Percentiles rank a stretch among this genome's conserved stretches.
Conservation (phyloP, 495 filamentous ascomycete species). For the Neurospora hispaniola region DNA sequence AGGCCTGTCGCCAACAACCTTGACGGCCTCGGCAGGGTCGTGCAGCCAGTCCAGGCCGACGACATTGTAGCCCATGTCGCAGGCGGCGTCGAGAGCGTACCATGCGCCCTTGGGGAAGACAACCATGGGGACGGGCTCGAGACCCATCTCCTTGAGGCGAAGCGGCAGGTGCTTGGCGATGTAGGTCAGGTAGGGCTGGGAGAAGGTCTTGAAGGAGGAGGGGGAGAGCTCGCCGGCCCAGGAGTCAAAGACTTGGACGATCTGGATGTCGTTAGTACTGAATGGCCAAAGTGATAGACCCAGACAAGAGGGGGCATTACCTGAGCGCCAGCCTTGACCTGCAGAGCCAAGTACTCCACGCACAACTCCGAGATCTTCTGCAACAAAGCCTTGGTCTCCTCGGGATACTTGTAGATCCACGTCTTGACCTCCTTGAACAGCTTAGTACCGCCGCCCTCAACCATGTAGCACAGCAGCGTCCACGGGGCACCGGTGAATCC, state of each 20-base stretch:
- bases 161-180: constrained; percentile 70
- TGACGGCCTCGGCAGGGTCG: constrained; percentile 73
- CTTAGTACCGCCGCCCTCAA: constrained; percentile 91
- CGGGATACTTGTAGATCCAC: constrained; percentile 86
- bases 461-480: constrained; percentile 97
- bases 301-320: constrained; percentile 18
- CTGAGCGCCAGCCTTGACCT: constrained; percentile 85
- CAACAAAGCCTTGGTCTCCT: constrained; percentile 67
- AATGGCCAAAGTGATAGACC: too few relatives aligned
- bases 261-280: constrained; percentile 29
- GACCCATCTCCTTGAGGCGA: constrained; percentile 56
- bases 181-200: constrained; percentile 73
- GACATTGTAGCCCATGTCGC: constrained; percentile 81
- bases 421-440: constrained; percentile 84
- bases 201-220: constrained; percentile 60
- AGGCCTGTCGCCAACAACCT: constrained; percentile 56
- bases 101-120: constrained; percentile 99
- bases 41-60: constrained; percentile 94
- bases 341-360: constrained; percentile 84
- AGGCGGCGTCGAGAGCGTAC: constrained; percentile 83
- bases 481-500: constrained; percentile 98
- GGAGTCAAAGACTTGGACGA: constrained; percentile 97
- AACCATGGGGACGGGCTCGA: constrained; percentile 89
- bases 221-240: constrained; percentile 94
- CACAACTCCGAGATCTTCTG: constrained; percentile 88